Evolutionary conservation across 2,329 filamentous ascomycete genomes (phyloP), one percentile per base, ranked within the genome.

Genomic region (Fusarium metavorans): DNA sequence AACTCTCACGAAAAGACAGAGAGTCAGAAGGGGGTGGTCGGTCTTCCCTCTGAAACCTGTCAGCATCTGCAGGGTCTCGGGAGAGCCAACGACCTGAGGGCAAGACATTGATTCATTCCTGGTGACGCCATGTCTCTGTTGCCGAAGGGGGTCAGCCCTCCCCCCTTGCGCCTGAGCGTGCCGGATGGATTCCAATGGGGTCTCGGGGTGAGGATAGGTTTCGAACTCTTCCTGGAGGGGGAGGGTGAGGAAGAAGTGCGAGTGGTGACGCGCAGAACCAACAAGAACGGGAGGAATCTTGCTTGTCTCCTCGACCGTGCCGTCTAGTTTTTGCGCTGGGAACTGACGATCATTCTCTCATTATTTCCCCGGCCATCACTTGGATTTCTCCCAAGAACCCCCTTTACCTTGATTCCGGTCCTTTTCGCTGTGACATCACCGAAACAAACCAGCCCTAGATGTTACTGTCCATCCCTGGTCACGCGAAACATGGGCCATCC

Each of bases 391-490:
- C 27, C 32, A 16, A 63, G 20, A 59, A 45, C 25, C 25, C 35
- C n/a, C 56, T 45, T 52, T 63, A 61, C 60, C 72, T 72, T 74
- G 72, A 34, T 72, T 63, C 30, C 63, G 18, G 32, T 39, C 20
- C 37, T 43, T 34, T 56, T 14, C 72, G 85, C 13, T 84, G 84
- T 18, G 84, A 88, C 69, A 80, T 87, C 41, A 77, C 85, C 16
- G 27, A 68, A 41, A 39, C 10, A 63, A 20, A 18, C 27, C 39
- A 50, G 43, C 23, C 23, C 43, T 48, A 48, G 43, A 34, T 45
- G 34, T 54, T 54, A 41, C 48, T 30, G 11, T 50, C 3, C 23
- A 66, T 66, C 68, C 69, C 58, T 58, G 64, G 68, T 74, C 72
- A 74, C 54, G 72, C 64, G 72, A 72, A 73, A 66, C 43, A 32